These are phyloP conservation scores for Fusarium tanahbumbuense DNA, from an alignment of 2,329 filamentous ascomycete species.

Conservation along the genomic window DNA sequence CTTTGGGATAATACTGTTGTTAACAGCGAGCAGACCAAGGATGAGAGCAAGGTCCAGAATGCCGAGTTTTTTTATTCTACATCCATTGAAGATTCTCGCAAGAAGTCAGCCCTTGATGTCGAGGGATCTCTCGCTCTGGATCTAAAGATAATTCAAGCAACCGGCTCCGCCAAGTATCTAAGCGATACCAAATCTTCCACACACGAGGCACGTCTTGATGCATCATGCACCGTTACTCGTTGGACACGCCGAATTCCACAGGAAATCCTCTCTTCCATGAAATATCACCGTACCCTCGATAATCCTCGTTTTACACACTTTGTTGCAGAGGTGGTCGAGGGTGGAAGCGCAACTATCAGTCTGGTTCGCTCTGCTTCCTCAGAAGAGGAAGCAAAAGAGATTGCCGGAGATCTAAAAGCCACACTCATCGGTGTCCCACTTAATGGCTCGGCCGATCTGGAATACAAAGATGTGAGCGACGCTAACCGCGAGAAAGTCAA, in stretches of 20 bases:
- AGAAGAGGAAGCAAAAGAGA: not conserved
- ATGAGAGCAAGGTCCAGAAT: conserved; percentile 2
- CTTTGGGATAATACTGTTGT: conserved; percentile 1
- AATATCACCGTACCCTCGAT: not conserved
- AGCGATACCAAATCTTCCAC: conserved; percentile 3
- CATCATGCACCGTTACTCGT: conserved; percentile 3
- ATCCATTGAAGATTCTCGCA: conserved; percentile 4
- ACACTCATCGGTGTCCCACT: not conserved
- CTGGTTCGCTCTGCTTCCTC: not conserved
- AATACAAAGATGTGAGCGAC: conserved; percentile 1
- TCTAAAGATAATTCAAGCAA: conserved; percentile 2
- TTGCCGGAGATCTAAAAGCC: not conserved
- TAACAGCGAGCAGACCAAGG: not conserved
- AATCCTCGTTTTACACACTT: conserved; percentile 5
- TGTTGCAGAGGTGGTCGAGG: conserved; percentile 1
- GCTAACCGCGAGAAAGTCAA: not conserved
- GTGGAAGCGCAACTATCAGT: conserved; percentile 3
- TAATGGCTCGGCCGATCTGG: not conserved
- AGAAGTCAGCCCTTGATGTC: conserved; percentile 1
- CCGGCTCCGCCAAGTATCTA: conserved; percentile 3
- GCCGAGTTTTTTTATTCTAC: conserved; percentile 7
- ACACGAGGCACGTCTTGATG: conserved; percentile 2
- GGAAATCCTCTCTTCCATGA: conserved; percentile 6
- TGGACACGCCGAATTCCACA: conserved; percentile 3
- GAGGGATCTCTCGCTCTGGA: conserved; percentile 1